A percentile compares a stretch with the other conserved stretches of the same genome.
Evolutionary conservation across 2,329 filamentous ascomycete genomes (phyloP).

Genomic region (Ophiosphaerella narmari): DNA sequence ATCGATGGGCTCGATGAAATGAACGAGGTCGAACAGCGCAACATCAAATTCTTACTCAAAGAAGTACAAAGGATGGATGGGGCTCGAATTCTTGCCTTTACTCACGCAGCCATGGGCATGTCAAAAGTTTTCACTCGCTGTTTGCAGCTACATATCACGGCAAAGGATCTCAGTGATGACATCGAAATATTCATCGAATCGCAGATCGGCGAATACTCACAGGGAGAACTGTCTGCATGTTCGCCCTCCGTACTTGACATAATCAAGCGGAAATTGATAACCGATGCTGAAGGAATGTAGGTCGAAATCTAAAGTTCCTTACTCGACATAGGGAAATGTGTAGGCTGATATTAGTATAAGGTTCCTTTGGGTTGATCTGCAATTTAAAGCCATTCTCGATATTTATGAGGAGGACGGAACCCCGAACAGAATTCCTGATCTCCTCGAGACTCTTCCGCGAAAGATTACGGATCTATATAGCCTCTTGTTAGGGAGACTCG

Average conservation of each 20-base stretch:
- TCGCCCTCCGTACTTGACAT: conserved; percentile 7
- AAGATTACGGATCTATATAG: conserved; percentile 19
- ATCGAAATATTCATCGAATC: conserved; percentile 13
- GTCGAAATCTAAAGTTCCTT: conserved; percentile 4
- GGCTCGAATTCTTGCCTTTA: conserved; percentile 18
- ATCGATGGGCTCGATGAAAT: conserved; percentile 28
- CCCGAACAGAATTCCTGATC: conserved; percentile 18
- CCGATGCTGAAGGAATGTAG: conserved; percentile 19
- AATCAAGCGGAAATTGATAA: conserved; percentile 15
- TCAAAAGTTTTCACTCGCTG: conserved; percentile 11
- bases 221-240: conserved; percentile 13
- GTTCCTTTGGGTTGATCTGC: conserved; percentile 24
- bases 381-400: conserved; percentile 16
- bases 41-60: conserved; percentile 22
- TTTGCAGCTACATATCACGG: conserved; percentile 9
- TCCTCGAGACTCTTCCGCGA: conserved; percentile 15
- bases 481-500: conserved; percentile 11
- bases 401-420: conserved; percentile 15
- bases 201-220: conserved; percentile 15
- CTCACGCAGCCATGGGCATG: conserved; percentile 21
- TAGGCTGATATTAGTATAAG: conserved; percentile 11
- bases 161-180: conserved; percentile 15
- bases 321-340: neutral
- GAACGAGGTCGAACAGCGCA: conserved; percentile 12
- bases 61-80: conserved; percentile 13